Evolutionary conservation across 2,329 filamentous ascomycete genomes (phyloP).

Genomic region (Alternaria brassicicola): DNA sequence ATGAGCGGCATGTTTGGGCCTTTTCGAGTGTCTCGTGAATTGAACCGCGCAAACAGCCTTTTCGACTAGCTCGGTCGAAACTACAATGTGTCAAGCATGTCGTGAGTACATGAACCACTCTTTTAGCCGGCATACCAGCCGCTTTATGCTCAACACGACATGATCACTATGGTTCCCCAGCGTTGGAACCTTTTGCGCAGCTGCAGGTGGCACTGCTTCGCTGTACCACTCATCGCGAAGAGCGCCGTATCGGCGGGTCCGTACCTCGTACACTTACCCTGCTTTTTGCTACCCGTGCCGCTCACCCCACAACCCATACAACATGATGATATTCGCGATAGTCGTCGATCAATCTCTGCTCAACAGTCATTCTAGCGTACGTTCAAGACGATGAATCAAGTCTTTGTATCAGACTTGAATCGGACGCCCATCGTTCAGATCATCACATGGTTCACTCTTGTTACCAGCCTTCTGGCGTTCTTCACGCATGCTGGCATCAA

Average conservation of each 20-base stretch:
- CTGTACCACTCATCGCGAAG: slow-evolving; percentile 1
- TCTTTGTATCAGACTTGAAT: slow-evolving; percentile 25
- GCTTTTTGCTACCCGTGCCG: not conserved
- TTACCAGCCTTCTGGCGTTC: slow-evolving; percentile 26
- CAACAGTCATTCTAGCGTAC: slow-evolving; percentile 2
- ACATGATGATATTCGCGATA: slow-evolving; percentile 3
- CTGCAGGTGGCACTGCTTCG: slow-evolving; percentile 1
- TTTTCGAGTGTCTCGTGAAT: not conserved
- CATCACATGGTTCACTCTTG: slow-evolving; percentile 29
- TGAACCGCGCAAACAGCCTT: not conserved
- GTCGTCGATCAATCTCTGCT: not conserved
- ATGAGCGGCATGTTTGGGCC: not conserved
- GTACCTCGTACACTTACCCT: slow-evolving; percentile 1
- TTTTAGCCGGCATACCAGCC: slow-evolving; percentile 5
- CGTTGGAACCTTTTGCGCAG: not conserved
- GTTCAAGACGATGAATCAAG: slow-evolving; percentile 16
- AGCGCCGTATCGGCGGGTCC: not conserved
- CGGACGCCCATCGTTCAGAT: slow-evolving; percentile 34
- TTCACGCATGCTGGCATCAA: slow-evolving; percentile 28
- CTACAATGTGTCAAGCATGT: not conserved
- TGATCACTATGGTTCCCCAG: not conserved
- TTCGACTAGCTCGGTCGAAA: not conserved
- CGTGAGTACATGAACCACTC: not conserved
- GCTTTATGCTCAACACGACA: not conserved
- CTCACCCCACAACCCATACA: slow-evolving; percentile 7